These are phyloP conservation scores for Malus fusca DNA, from an alignment of 306 rosid species.

Conservation along the genomic window DNA sequence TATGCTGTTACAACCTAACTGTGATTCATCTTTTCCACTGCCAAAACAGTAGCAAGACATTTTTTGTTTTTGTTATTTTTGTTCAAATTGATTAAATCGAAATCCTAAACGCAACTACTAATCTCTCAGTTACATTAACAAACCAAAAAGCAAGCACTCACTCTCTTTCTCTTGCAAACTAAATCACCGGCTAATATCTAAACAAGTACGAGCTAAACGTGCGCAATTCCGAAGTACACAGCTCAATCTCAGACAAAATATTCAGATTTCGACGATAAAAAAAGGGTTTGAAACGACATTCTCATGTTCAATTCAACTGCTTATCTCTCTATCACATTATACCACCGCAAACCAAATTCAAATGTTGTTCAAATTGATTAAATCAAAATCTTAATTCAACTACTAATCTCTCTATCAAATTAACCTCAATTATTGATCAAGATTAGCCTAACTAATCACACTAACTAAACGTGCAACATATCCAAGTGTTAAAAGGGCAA, in stretches of 20 bases:
- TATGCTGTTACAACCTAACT: neutral
- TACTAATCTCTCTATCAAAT: neutral
- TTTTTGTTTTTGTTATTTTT: neutral
- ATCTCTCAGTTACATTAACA: neutral
- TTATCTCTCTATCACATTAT: neutral
- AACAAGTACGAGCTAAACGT: neutral
- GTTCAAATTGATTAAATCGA: neutral
- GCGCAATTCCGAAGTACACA: neutral
- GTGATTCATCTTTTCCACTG: neutral
- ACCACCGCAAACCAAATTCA: neutral
- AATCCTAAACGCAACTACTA: neutral
- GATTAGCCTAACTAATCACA: neutral
- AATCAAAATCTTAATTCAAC: neutral
- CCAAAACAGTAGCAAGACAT: neutral
- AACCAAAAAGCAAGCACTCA: neutral
- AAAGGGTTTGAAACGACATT: neutral
- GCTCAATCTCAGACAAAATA: neutral
- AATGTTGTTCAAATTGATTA: neutral
- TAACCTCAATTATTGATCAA: neutral
- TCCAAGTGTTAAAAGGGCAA: neutral
- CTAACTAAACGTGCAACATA: neutral
- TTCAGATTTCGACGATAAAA: neutral
- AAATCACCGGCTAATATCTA: neutral
- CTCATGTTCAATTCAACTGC: neutral
- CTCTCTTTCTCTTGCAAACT: neutral